phyloP scores from a whole-genome alignment of 1,284 basidiomycete genomes.

The Irpex sp. region DNA sequence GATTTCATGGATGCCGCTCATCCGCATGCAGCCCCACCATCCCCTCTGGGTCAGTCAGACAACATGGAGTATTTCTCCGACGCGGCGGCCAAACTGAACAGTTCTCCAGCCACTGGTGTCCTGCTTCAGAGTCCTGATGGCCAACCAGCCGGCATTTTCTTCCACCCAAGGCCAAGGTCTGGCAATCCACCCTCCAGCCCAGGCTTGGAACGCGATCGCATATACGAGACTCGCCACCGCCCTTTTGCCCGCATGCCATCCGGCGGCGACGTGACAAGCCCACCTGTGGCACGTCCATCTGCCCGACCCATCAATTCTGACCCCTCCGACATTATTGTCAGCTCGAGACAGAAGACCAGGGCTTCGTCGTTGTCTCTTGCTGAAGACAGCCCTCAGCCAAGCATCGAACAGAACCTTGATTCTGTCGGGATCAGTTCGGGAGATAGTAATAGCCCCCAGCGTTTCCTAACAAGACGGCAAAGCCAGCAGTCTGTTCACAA shows the following conservation, averaged over 20 bases:
- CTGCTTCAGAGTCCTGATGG: constrained; percentile 93
- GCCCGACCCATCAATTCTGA: neutral
- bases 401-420: constrained; percentile 6
- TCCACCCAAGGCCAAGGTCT: constrained; percentile 71
- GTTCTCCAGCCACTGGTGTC: constrained; percentile 82
- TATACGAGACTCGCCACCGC: constrained; percentile 3
- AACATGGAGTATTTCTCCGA: constrained; percentile 88
- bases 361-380: neutral
- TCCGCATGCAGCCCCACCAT: constrained; percentile 50
- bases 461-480: constrained; percentile 6
- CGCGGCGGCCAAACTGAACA: constrained; percentile 65
- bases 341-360: neutral
- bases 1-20: constrained; percentile 35
- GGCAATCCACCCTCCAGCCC: constrained; percentile 16
- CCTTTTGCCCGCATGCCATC: constrained; percentile 5
- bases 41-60: constrained; percentile 73
- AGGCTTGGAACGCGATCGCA: constrained; percentile 12
- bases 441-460: neutral
- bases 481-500: constrained; percentile 2
- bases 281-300: neutral
- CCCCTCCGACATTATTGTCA: neutral
- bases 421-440: neutral
- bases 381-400: constrained; percentile 2
- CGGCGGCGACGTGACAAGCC: neutral
- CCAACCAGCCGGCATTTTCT: constrained; percentile 91